Conservation (phyloP, 1,284 basidiomycete species). For the Moesziomyces sp. region DNA sequence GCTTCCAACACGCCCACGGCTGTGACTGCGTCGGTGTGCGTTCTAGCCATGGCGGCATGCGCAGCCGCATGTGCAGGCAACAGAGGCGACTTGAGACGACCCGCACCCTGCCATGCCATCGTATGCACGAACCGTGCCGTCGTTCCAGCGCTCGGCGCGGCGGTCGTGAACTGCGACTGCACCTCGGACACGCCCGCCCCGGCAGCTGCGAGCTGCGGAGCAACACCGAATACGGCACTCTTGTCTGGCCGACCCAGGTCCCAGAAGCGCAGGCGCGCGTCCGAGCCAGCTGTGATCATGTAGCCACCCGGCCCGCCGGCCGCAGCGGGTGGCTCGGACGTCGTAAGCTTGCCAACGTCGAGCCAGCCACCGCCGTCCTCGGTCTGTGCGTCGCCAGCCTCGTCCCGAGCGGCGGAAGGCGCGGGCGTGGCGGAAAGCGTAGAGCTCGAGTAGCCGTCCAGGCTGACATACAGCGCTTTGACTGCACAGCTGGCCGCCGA, state of each 20-base stretch:
- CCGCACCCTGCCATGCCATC: slow-evolving; percentile 1
- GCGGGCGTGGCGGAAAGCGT: slow-evolving; percentile 14
- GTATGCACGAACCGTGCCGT: slow-evolving; percentile 15
- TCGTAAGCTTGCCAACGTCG: slow-evolving; percentile 52
- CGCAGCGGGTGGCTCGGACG: slow-evolving; percentile 4
- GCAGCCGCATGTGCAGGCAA: slow-evolving; percentile 42
- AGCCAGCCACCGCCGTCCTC: slow-evolving; percentile 51
- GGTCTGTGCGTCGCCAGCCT: slow-evolving; percentile 20
- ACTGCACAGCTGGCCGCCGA: slow-evolving; percentile 19
- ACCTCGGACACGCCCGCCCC: slow-evolving; percentile 13
- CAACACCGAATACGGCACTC: slow-evolving; percentile 49
- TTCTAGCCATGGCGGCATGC: slow-evolving; percentile 19
- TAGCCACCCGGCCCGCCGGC: slow-evolving; percentile 73
- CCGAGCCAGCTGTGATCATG: slow-evolving; percentile 83
- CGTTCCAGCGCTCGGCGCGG: not conserved
- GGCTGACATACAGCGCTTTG: slow-evolving; percentile 50
- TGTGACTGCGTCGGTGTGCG: slow-evolving; percentile 84
- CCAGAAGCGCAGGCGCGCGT: slow-evolving; percentile 83
- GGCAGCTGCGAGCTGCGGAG: slow-evolving; percentile 8
- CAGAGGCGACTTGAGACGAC: slow-evolving; percentile 41
- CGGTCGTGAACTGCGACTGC: slow-evolving; percentile 19
- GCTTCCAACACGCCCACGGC: slow-evolving; percentile 82
- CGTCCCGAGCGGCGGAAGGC: slow-evolving; percentile 4
- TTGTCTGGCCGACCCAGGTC: slow-evolving; percentile 77
- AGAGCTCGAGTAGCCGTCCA: slow-evolving; percentile 54